phyloP scores from a whole-genome alignment of 768 basidiomycete genomes.

The Lentinula raphanica region DNA sequence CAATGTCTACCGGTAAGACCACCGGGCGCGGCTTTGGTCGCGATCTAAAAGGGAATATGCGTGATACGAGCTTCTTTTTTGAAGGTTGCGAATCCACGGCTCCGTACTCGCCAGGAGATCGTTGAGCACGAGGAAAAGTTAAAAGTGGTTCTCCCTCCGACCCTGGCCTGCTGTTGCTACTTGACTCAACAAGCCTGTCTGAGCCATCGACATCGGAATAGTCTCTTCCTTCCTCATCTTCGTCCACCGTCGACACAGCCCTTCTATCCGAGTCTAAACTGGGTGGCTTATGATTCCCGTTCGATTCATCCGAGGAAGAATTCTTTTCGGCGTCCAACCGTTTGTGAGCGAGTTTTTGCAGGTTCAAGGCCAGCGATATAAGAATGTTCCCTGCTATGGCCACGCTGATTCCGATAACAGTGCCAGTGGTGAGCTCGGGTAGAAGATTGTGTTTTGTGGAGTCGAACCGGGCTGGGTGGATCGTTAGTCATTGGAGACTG shows the following conservation, averaged over 20 bases:
- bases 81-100: background rate
- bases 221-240: constrained; percentile 1
- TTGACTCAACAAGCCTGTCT: background rate
- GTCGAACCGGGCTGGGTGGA: background rate
- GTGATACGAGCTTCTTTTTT: constrained; percentile 28
- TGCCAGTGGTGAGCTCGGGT: constrained; percentile 50
- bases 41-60: constrained; percentile 28
- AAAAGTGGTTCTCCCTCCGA: constrained; percentile 1
- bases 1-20: constrained; percentile 36
- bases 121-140: constrained; percentile 1
- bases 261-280: background rate
- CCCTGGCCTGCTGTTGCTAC: background rate
- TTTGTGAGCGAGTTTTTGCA: constrained; percentile 88
- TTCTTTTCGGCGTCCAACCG: constrained; percentile 43
- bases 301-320: background rate
- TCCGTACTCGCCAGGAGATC: background rate
- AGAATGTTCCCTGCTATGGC: constrained; percentile 83
- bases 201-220: background rate
- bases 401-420: constrained; percentile 74
- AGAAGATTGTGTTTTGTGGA: constrained; percentile 28
- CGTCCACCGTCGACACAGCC: constrained; percentile 5
- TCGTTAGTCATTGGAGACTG: background rate
- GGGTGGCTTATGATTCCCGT: background rate
- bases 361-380: constrained; percentile 86
- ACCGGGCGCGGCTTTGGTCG: constrained; percentile 17